phyloP scores from a whole-genome alignment of 495 filamentous ascomycete species.

The Tuber microsphaerosporum region DNA sequence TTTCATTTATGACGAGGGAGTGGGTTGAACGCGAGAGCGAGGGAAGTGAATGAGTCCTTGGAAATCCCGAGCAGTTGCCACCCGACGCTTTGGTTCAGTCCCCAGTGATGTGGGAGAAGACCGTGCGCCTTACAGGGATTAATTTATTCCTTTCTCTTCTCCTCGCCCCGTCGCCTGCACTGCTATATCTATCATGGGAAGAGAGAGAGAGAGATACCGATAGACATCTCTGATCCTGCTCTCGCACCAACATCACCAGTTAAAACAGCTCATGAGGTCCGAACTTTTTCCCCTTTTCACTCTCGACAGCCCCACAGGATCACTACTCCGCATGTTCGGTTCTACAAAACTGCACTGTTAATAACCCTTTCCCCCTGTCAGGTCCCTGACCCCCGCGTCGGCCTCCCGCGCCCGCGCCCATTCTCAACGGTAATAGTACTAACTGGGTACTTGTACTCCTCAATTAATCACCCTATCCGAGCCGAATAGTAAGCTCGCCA shows the following conservation, averaged over 20 bases:
- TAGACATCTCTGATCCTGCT: neutral
- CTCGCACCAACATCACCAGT: neutral
- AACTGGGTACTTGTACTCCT: neutral
- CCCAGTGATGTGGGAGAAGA: slow-evolving; percentile 37
- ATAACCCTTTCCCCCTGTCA: neutral
- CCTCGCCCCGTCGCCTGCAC: neutral
- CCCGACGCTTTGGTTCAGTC: slow-evolving; percentile 29
- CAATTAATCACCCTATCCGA: neutral
- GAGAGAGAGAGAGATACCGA: neutral
- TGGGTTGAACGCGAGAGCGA: slow-evolving; percentile 5
- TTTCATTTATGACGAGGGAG: slow-evolving; percentile 5
- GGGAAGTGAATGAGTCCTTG: neutral
- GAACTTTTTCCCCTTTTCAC: neutral
- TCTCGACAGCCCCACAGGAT: neutral
- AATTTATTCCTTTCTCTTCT: neutral
- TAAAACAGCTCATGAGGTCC: neutral
- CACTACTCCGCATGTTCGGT: neutral
- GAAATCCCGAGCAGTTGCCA: neutral
- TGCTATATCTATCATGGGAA: neutral
- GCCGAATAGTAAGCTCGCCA: neutral
- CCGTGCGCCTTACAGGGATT: slow-evolving; percentile 29
- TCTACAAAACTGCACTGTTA: neutral
- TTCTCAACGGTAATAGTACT: neutral
- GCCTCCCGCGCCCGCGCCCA: neutral
- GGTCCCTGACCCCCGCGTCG: neutral